Conservation (phyloP, 352 stramenopile species). For the Albugo candida region DNA sequence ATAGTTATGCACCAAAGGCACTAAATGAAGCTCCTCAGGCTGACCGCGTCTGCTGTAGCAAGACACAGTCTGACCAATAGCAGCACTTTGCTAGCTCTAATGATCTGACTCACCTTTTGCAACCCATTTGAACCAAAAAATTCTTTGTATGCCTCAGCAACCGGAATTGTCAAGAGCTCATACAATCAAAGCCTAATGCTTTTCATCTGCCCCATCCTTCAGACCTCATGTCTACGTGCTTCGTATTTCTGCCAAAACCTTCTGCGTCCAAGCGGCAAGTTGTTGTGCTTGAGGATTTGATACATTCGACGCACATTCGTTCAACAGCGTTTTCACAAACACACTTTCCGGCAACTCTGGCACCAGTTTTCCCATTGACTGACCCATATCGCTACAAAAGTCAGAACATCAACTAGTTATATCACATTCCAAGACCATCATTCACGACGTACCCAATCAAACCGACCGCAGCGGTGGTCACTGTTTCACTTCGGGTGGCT, state of each 20-base stretch:
- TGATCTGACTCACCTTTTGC: no score
- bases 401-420: conserved; percentile 9
- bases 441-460: conserved; percentile 57
- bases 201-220: no score
- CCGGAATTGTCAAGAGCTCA: no score
- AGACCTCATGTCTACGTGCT: no score
- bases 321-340: conserved; percentile 55
- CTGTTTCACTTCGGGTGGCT: conserved; percentile 65
- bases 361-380: conserved; percentile 50
- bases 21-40: no score
- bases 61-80: no score
- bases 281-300: conserved; percentile 52
- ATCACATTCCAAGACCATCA: not conserved
- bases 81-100: no score
- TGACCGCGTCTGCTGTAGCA: no score
- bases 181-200: no score
- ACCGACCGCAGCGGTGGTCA: conserved; percentile 83
- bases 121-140: no score
- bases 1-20: no score
- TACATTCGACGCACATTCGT: conserved; percentile 37
- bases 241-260: conserved; percentile 14
- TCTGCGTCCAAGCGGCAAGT: conserved; percentile 51
- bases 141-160: no score
- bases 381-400: conserved; percentile 44
- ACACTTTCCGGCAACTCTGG: conserved; percentile 36